Evolutionary conservation across 2,329 filamentous ascomycete genomes (phyloP), one percentile per base, ranked within the genome.

Genomic region (Botryotinia narcissicola): DNA sequence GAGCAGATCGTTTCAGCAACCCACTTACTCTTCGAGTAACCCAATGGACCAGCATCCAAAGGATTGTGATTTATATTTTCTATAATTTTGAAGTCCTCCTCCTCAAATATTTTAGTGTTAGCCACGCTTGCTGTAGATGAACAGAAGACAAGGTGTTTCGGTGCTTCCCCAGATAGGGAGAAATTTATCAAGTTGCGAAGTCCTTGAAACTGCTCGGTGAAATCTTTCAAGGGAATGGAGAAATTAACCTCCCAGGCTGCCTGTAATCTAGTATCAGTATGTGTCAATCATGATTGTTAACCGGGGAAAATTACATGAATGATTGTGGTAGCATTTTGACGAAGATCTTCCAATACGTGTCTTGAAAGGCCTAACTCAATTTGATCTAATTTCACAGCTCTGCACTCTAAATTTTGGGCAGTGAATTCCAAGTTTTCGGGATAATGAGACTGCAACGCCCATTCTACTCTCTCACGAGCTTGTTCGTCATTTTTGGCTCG

Each of bases 241-340:
- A 91, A 91, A 80, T 91, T 91, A 29, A 91, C 90, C 2, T 86
- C 84, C 90, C 90, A 91, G 32, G 89, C 89, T 35, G 77, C 75
- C 78, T 79, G 63, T 18, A 42, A n/a, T 40, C 62, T 63, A 4
- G 48, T n/a, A 9, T 46, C 14, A 37, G 40, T 57, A 44, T 20
- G 44, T 18, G 29, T n/a, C 44, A 46, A 54, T 4, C 9, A 29
- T 51, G 29, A 35, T 32, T 29, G 14, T 18, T 20, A 29, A n/a
- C 10, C 35, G 18, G 35, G 59, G 25, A 10, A 61, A 16, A 51
- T 66, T 66, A 89, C 84, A 78, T 91, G 89, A 72, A 92, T 85
- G 29, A 93, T 83, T 73, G 85, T 81, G 4, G 76, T 75, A 0
- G 82, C 48, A 22, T 57, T 20, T 54, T 57, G 25, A n/a, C 66